phyloP scores from a whole-genome alignment of 2,329 filamentous ascomycete genomes.

The Clonostachys solani region DNA sequence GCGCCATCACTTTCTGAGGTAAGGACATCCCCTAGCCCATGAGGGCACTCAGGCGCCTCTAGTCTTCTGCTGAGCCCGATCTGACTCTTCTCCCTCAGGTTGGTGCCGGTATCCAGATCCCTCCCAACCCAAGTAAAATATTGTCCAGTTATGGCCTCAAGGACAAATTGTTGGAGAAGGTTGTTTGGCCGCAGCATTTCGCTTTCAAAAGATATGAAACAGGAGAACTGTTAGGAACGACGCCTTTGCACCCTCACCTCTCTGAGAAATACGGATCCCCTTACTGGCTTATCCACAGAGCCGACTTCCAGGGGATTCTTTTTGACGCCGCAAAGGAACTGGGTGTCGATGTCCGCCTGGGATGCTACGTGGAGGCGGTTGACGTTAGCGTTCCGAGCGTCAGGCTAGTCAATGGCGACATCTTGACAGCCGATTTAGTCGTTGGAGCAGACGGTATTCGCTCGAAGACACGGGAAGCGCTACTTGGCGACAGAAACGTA shows the following conservation, averaged over 20 bases:
- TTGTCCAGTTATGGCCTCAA: constrained; percentile 1
- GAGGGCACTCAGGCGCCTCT: no score
- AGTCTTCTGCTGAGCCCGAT: no score
- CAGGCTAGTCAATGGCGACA: not conserved
- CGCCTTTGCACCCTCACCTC: constrained; percentile 3
- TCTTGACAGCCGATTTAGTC: constrained; percentile 5
- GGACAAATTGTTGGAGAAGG: not conserved
- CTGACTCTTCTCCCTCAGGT: constrained; percentile 2
- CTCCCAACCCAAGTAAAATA: constrained; percentile 3
- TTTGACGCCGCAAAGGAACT: constrained; percentile 4
- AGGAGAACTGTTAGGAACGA: constrained; percentile 1
- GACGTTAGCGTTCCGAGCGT: not conserved
- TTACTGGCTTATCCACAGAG: constrained; percentile 8
- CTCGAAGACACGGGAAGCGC: constrained; percentile 1
- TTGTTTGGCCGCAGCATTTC: constrained; percentile 4
- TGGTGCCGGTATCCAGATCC: constrained; percentile 6
- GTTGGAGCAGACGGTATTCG: constrained; percentile 5
- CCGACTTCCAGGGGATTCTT: constrained; percentile 8
- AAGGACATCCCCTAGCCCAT: no score
- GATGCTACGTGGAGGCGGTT: not conserved
- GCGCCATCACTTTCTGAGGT: not conserved
- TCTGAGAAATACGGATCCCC: constrained; percentile 2
- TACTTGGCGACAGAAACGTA: constrained; percentile 1
- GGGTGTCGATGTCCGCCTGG: constrained; percentile 4
- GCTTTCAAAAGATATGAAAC: constrained; percentile 3